Evolutionary conservation across 345 rosid species (phyloP).

Genomic region (Excoecaria cochinchinensis): DNA sequence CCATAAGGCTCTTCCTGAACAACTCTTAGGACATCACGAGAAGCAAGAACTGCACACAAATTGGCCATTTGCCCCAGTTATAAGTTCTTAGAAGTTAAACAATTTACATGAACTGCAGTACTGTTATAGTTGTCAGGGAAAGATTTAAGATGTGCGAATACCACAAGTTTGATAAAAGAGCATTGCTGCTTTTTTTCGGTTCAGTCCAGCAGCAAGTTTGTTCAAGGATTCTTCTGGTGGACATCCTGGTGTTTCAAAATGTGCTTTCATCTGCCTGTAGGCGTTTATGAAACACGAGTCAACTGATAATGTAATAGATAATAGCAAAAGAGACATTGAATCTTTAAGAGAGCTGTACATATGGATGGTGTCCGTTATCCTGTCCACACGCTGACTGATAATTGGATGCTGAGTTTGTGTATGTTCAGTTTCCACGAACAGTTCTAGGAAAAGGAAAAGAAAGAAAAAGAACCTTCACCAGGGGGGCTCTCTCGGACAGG

Average conservation of each 20-base stretch:
- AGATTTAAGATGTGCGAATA: constrained; percentile 26
- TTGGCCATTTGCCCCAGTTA: neutral
- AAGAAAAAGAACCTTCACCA: neutral
- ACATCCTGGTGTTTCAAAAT: constrained; percentile 79
- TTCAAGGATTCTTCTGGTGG: constrained; percentile 60
- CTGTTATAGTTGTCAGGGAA: neutral
- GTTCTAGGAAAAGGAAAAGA: constrained; percentile 38
- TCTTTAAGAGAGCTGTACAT: constrained; percentile 35
- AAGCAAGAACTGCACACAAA: constrained; percentile 57
- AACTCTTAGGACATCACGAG: constrained; percentile 57
- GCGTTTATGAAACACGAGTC: neutral
- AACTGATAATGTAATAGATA: neutral
- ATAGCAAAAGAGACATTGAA: neutral
- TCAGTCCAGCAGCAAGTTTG: constrained; percentile 69
- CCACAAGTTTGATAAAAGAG: constrained; percentile 87
- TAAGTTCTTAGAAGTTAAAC: neutral
- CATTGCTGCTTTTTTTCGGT: constrained; percentile 67
- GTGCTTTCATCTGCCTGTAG: constrained; percentile 71
- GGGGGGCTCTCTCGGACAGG: neutral
- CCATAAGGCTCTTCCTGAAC: constrained; percentile 61
- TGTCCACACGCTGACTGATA: constrained; percentile 45
- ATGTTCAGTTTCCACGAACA: constrained; percentile 72
- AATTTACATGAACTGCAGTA: neutral
- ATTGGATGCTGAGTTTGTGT: constrained; percentile 60
- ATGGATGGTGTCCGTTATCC: constrained; percentile 63